Percentiles rank a stretch among this genome's conserved stretches.
Evolutionary conservation across 768 basidiomycete species (phyloP).

Genomic region (Boletus subparvulus): DNA sequence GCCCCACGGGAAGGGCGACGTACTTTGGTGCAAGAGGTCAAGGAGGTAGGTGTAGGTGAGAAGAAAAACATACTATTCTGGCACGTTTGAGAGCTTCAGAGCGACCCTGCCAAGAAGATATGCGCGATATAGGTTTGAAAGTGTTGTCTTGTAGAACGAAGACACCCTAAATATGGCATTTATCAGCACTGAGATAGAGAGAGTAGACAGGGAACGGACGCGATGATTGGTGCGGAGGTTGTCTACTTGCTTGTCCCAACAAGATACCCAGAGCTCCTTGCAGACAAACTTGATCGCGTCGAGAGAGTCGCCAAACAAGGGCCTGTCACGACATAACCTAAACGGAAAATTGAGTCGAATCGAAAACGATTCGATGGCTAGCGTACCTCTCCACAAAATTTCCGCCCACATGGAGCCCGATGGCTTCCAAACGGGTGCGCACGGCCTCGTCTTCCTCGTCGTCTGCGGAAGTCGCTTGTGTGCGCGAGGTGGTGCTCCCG

Average conservation of each 20-base stretch:
- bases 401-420: conserved; percentile 32
- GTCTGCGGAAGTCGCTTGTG: conserved; percentile 12
- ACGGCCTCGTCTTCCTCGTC: conserved; percentile 79
- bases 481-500: conserved; percentile 27
- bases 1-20: conserved; percentile 76
- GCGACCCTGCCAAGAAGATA: conserved; percentile 82
- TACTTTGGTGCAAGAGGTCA: conserved; percentile 48
- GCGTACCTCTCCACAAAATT: neutral
- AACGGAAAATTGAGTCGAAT: neutral
- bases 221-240: conserved; percentile 94
- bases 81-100: conserved; percentile 70
- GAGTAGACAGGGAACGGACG: conserved; percentile 42
- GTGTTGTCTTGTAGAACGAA: conserved; percentile 92
- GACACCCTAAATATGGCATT: conserved; percentile 59
- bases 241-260: conserved; percentile 95
- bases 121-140: conserved; percentile 79
- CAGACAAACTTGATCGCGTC: conserved; percentile 94
- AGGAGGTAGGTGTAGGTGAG: neutral
- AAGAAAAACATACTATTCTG: conserved; percentile 53
- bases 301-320: conserved; percentile 77
- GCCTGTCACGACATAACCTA: conserved; percentile 75
- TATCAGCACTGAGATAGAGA: neutral
- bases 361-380: neutral
- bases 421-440: conserved; percentile 68
- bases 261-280: conserved; percentile 88